phyloP scores from a whole-genome alignment of 163 green algal genomes.

The Scenedesmus sp. region DNA sequence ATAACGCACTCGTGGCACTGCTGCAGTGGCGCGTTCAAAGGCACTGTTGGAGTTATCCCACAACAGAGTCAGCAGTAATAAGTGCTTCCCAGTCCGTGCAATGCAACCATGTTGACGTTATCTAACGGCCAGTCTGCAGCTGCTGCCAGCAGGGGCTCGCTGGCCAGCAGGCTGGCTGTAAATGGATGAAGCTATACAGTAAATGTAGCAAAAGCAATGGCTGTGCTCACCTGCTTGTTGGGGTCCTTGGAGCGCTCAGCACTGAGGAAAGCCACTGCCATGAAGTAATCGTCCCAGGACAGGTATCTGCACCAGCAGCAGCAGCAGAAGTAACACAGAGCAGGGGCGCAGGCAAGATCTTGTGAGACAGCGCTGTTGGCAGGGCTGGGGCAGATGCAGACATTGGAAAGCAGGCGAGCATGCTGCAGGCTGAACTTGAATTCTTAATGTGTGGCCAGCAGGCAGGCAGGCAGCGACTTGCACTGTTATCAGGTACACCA shows the following conservation, averaged over 20 bases:
- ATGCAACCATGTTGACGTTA: too few species aligned
- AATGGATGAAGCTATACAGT: not conserved
- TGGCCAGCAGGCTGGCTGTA: not conserved
- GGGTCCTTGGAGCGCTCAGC: slow-evolving; percentile 97
- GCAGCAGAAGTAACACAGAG: not conserved
- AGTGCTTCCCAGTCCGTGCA: too few species aligned
- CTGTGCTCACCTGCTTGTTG: slow-evolving; percentile 91
- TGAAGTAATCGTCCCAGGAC: slow-evolving; percentile 99
- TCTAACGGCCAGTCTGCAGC: too few species aligned
- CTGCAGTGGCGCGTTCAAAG: too few species aligned
- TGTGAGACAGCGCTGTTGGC: not conserved
- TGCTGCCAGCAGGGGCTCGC: not conserved
- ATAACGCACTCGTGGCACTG: too few species aligned
- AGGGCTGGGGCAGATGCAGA: not conserved
- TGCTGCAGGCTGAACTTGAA: not conserved
- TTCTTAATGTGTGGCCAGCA: too few species aligned
- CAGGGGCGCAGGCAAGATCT: not conserved
- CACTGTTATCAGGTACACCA: too few species aligned
- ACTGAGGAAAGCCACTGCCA: slow-evolving; percentile 96
- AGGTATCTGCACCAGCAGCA: slow-evolving; percentile 79
- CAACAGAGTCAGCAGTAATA: not conserved
- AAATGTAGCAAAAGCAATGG: too few species aligned
- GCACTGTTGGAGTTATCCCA: not conserved
- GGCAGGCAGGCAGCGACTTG: too few species aligned
- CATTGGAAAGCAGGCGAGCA: not conserved